Evolutionary conservation across 129 eudicot genomes (phyloP).

Genomic region (Erigeron canadensis): DNA sequence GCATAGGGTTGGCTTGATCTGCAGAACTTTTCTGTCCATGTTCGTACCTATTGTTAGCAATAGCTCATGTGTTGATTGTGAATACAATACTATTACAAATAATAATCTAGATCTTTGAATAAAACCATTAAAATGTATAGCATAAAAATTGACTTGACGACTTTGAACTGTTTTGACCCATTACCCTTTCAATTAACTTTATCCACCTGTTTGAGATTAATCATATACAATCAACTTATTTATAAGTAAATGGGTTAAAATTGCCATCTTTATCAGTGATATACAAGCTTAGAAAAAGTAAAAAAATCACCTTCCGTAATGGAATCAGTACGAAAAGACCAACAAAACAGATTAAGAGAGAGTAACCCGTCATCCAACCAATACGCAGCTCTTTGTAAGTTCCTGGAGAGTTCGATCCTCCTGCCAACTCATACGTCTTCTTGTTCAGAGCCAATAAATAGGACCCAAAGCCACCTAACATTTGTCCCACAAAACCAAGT

Average conservation of each 20-base stretch:
- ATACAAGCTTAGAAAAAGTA: neutral
- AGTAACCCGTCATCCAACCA: constrained; percentile 74
- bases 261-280: neutral
- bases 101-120: neutral
- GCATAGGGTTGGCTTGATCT: constrained; percentile 10
- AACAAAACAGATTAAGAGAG: constrained; percentile 61
- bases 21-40: neutral
- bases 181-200: neutral
- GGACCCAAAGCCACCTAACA: constrained; percentile 78
- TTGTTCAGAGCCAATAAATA: constrained; percentile 60
- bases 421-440: constrained; percentile 68
- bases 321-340: constrained; percentile 82
- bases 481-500: neutral
- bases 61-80: too few relatives aligned
- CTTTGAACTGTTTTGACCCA: neutral
- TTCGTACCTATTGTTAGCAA: neutral
- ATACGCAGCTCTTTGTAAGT: constrained; percentile 64
- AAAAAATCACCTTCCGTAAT: constrained; percentile 58
- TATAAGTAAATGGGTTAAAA: neutral
- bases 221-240: neutral
- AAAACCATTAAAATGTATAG: neutral
- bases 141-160: neutral
- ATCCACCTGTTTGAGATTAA: neutral
- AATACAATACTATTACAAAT: neutral
- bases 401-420: constrained; percentile 49